A percentile compares a stretch with the other conserved stretches of the same genome.
Evolutionary conservation across 768 basidiomycete genomes (phyloP).

Genomic region (Sporobolomyces pararoseus): DNA sequence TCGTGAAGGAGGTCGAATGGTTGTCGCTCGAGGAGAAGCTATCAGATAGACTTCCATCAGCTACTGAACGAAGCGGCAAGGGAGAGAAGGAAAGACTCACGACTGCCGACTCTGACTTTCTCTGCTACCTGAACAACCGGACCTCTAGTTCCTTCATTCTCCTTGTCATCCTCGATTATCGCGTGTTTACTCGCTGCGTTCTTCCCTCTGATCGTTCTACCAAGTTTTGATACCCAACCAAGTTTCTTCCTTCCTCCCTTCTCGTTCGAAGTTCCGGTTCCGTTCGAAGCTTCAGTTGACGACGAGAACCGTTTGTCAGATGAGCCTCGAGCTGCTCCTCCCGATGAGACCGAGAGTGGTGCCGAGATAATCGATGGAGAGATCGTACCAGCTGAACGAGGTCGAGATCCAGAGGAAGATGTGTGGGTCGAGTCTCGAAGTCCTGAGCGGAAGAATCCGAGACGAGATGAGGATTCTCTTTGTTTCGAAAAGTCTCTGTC

Average conservation of each 20-base stretch:
- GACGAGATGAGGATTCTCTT: neutral
- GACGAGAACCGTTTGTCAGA: neutral
- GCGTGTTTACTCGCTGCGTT: conserved; percentile 20
- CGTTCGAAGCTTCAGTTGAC: neutral
- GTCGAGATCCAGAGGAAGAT: neutral
- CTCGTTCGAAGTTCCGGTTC: neutral
- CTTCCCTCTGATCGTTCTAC: conserved; percentile 11
- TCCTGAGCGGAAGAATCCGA: conserved; percentile 23
- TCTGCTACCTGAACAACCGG: neutral
- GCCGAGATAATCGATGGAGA: neutral
- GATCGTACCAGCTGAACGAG: neutral
- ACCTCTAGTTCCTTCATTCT: neutral
- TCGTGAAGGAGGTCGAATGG: conserved; percentile 6
- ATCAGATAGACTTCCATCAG: neutral
- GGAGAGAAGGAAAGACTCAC: neutral
- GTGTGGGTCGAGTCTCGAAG: conserved; percentile 6
- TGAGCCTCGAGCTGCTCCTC: neutral
- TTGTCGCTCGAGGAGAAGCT: neutral
- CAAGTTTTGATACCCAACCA: conserved; percentile 10
- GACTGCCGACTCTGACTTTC: neutral
- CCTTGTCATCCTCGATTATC: conserved; percentile 15
- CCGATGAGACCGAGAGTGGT: neutral
- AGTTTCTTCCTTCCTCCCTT: conserved; percentile 3
- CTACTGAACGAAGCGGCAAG: neutral
- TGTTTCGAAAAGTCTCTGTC: conserved; percentile 2